Evolutionary conservation across 345 rosid species (phyloP).

Genomic region (Isatis tinctoria): DNA sequence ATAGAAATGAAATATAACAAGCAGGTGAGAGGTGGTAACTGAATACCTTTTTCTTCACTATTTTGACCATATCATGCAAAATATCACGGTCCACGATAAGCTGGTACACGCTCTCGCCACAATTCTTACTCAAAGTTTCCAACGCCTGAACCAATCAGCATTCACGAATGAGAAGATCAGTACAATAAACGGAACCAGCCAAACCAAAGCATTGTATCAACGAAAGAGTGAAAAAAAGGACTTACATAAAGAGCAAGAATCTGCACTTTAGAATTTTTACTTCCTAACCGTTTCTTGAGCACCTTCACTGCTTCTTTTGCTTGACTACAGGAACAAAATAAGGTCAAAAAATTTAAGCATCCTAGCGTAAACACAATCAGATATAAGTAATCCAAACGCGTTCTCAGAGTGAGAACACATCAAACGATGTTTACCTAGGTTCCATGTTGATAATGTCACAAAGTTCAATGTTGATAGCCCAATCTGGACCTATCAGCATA

Average conservation of each 20-base stretch:
- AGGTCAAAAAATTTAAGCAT: background rate
- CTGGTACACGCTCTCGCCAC: slow-evolving; percentile 82
- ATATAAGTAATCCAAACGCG: background rate
- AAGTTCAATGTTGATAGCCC: slow-evolving; percentile 92
- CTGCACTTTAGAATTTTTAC: slow-evolving; percentile 86
- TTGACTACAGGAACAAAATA: slow-evolving; percentile 52
- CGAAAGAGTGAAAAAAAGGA: background rate
- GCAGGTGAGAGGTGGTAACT: slow-evolving; percentile 4
- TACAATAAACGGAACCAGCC: background rate
- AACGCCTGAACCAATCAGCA: slow-evolving; percentile 48
- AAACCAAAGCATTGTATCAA: background rate
- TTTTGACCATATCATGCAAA: slow-evolving; percentile 93
- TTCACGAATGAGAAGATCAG: background rate
- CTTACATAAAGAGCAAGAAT: slow-evolving; percentile 85
- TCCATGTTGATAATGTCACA: slow-evolving; percentile 91
- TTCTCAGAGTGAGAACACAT: background rate
- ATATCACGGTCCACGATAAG: slow-evolving; percentile 89
- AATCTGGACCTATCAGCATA: slow-evolving; percentile 87
- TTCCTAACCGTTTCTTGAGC: slow-evolving; percentile 85
- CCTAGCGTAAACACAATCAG: background rate
- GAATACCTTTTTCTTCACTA: slow-evolving; percentile 93
- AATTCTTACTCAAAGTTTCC: slow-evolving; percentile 95
- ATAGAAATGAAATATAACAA: background rate
- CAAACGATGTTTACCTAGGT: slow-evolving; percentile 56
- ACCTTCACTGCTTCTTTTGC: slow-evolving; percentile 84